Base-by-base conservation (phyloP, 2,329 filamentous ascomycete species). In the Stachybotrys chlorohalonatus region DNA sequence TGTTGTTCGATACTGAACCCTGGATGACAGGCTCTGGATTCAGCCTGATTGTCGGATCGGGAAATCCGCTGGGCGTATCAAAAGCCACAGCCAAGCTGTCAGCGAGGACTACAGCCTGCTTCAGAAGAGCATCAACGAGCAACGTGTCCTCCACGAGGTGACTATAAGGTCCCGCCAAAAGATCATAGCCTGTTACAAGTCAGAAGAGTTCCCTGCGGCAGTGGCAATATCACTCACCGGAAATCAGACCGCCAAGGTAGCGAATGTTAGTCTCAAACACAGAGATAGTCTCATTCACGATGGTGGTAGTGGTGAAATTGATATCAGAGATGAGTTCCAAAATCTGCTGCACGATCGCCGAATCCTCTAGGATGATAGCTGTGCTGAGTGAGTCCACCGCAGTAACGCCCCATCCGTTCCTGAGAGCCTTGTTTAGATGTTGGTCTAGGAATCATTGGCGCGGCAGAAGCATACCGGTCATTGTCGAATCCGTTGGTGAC, bases 241-340 rank as follows among this genome's bases (percentile, higher is more conserved):
- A 88, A 8, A 96, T 66, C 62, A 96, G 77, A 15, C 90, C 91
- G 9, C 83, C 91, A 1, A 96, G 73, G 63, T 95, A 95, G 31
- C 91, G 85, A 64, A 96, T 95, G 0, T 89, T 96, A 0, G 90
- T 95, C 71, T 96, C 91, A 63, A 96, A 96, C 7, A 96, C 71
- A 45, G 87, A 93, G 51, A 95, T 83, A 9, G 75, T 70, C 1
- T 75, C 69, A 2, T 75, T 63, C 4, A 52, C 53, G 52, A 58
- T 55, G 5, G 59, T 55, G 1, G 86, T 88, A 11, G 76, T 73
- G 47, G 79, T 79, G 64, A 89, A 95, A 68, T 95, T 76, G 63
- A 95, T 86, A 0, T 71, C 80, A 0, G 83, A 79, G 49, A 95
- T 80, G 65, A 85, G 85, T 6, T 86, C 75, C 17, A 95, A 70